Evolutionary conservation across 257 asterid genomes (phyloP), one percentile per base, ranked within the genome.

Genomic region (Linderniella brevidens): DNA sequence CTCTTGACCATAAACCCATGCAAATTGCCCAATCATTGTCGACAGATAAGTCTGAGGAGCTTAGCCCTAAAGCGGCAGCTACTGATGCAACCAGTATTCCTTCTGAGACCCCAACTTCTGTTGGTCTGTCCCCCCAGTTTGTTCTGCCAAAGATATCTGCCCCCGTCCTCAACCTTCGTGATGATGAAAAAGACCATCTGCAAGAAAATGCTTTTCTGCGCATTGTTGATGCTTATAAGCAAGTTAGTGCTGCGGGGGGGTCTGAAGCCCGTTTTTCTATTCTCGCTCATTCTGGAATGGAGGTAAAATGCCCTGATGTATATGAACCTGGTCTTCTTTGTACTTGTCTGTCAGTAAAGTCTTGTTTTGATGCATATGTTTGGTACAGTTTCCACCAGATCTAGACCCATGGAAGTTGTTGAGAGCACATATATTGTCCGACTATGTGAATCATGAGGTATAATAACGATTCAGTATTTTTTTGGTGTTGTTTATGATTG

Each of bases 361-460:
- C 41, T 58, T 59, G 44, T 54, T 59, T 40, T 47, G 52, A 40
- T 66, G 66, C 62, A 20, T 53, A 49, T 63, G 35, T 50, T 44
- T 71, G 48, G 25, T 71, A 68, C 78, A 90, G 98, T 81, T 76
- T 66, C 93, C 98, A 8, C 63, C 74, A 16, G 98, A 90, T 69
- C 70, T 85, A 61, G 92, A 90, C 62, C 92, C 94, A 4, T 90
- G 92, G 93, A 85, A 81, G 68, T 65, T 65, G 46, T 68, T 90
- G 39, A 85, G 75, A 65, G 50, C 68, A 9, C 96, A 85, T 62
- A 76, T 90, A 62, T 49, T 77, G 36, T 73, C 88, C 1, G 98
- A 90, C 66, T 90, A 85, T 68, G 64, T 71, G 46, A 85, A 74
- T 61, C 80, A 75, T 49, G 96, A 90, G 98, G 98, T 90, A 80